A percentile compares a stretch with the other conserved stretches of the same genome.
phyloP scores from a whole-genome alignment of 305 asterid species.

The Euphrasia arctica region DNA sequence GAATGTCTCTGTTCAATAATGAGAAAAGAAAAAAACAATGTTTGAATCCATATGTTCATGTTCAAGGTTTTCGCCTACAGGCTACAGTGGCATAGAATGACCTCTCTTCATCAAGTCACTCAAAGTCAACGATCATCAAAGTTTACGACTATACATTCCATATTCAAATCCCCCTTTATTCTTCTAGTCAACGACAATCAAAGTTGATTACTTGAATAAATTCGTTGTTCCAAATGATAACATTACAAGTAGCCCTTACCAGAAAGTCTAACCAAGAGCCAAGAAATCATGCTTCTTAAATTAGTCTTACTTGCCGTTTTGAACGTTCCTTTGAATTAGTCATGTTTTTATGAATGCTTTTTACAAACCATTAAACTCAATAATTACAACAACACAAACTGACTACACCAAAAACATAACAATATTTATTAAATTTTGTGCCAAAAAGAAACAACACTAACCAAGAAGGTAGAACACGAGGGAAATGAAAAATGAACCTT shows the following conservation, averaged over 20 bases:
- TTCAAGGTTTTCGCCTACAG: not conserved
- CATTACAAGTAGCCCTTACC: not conserved
- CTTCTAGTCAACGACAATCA: not conserved
- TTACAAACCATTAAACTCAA: no score
- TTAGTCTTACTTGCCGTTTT: no score
- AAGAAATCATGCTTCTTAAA: no score
- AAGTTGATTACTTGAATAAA: not conserved
- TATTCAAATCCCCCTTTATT: not conserved
- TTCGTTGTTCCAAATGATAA: not conserved
- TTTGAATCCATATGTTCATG: no score
- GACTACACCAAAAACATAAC: no score
- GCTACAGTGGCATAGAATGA: no score
- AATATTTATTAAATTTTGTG: no score
- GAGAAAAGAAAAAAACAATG: not conserved
- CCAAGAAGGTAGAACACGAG: not conserved
- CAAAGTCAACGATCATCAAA: not conserved
- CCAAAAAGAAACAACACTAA: no score
- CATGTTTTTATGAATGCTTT: no score
- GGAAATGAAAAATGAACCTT: conserved; percentile 43
- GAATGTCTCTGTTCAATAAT: conserved; percentile 42
- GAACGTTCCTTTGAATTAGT: no score
- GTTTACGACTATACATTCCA: not conserved
- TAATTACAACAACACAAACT: no score
- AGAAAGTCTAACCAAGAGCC: not conserved
- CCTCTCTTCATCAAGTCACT: not conserved